Base-by-base conservation (phyloP, 768 basidiomycete genomes). In the Cytidiella melzeri region DNA sequence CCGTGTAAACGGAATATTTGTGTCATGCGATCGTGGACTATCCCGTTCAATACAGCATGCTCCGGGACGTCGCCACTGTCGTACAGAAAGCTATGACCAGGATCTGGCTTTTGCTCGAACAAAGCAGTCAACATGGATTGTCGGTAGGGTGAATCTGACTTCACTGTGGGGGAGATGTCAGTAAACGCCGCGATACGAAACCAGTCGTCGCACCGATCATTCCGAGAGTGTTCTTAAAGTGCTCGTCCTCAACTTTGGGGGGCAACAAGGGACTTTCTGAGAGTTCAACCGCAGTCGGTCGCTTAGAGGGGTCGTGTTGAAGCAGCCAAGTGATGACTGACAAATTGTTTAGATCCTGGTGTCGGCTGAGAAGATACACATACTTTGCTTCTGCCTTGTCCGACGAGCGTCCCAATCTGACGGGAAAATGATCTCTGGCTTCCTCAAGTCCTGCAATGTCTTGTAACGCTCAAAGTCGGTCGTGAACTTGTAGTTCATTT, bases 401-500 rank as follows among this genome's bases (percentile, higher is more conserved):
- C 80, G 75, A 41, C 73, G 74, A 7, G 68, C 57, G 48, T 83
- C 78, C 92, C 92, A 97, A 4, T 69, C 72, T 2, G 65, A 50
- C n/a, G 93, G 93, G 58, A 96, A 93, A 45, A 76, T 72, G 21
- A 94, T 79, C 13, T 74, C 68, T 0, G 83, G 83, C 57, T 80
- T 83, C 21, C 94, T 71, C 24, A 96, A 61, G 43, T 84, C 80
- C 56, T 88, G 87, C 0, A 97, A 74, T 19, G 93, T 91, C 1
- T 77, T 81, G 34, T 88, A 87, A 19, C 93, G 81, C 60, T 97
- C 93, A 18, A 87, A 76, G 1, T 80, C 83, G 0, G 93, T 96
- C 10, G 77, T 70, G 67, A 96, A 92, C 15, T 70, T 59, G 66
- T 84, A 90, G 64, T 91, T 93, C 92, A 96, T 95, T 69, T 97